phyloP scores from a whole-genome alignment of 2,329 filamentous ascomycete genomes.

The Dactylellina cionopaga region DNA sequence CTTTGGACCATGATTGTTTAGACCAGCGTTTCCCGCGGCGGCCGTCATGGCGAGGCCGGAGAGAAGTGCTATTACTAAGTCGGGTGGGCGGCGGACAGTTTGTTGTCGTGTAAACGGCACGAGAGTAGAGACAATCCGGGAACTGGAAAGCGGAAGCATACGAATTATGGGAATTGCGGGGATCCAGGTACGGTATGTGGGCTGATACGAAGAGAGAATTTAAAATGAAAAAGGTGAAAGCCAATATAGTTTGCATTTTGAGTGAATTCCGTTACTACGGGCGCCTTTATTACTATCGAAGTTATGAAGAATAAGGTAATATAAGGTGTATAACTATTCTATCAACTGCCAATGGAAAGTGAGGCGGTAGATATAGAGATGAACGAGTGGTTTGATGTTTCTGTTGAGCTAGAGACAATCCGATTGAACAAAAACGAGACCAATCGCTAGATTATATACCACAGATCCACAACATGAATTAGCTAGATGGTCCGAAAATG shows the following conservation, averaged over 20 bases:
- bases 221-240: conserved; percentile 1
- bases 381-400: too few relatives aligned
- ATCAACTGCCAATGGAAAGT: too few relatives aligned
- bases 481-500: background rate
- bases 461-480: background rate
- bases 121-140: conserved; percentile 36
- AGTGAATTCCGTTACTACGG: background rate
- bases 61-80: conserved; percentile 12
- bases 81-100: conserved; percentile 24
- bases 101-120: conserved; percentile 41
- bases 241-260: conserved; percentile 13
- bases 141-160: conserved; percentile 29
- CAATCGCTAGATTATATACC: too few relatives aligned
- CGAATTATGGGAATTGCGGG: conserved; percentile 18
- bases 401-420: too few relatives aligned
- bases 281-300: too few relatives aligned
- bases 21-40: conserved; percentile 18
- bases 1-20: conserved; percentile 45
- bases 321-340: too few relatives aligned
- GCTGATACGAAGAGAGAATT: conserved; percentile 12
- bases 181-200: conserved; percentile 44
- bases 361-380: too few relatives aligned
- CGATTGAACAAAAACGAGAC: too few relatives aligned
- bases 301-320: too few relatives aligned
- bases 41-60: background rate